A percentile compares a stretch with the other conserved stretches of the same genome.
phyloP scores from a whole-genome alignment of 306 rosid species.

The Coriaria nepalensis region DNA sequence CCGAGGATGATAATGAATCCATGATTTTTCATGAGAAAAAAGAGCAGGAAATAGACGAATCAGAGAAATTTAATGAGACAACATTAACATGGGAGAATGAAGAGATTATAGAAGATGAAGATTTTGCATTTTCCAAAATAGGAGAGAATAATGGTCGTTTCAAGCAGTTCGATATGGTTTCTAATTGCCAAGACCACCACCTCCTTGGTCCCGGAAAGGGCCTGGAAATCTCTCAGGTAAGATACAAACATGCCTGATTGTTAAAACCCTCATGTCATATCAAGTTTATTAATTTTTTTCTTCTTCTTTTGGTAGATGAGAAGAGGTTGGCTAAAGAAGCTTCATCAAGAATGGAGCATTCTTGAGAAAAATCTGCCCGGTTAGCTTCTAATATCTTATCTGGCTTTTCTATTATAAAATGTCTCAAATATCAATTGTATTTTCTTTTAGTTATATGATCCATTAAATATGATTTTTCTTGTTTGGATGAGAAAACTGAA shows the following conservation, averaged over 20 bases:
- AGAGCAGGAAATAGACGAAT: slow-evolving; percentile 9
- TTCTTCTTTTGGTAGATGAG: slow-evolving; percentile 27
- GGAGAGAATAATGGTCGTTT: neutral
- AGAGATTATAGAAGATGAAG: slow-evolving; percentile 14
- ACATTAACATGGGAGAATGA: slow-evolving; percentile 12
- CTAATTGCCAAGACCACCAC: slow-evolving; percentile 68
- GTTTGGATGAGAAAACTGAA: neutral
- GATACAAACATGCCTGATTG: no score
- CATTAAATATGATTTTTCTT: no score
- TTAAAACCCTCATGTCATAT: no score
- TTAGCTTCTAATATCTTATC: slow-evolving; percentile 15
- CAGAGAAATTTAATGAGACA: no score
- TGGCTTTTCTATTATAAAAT: no score
- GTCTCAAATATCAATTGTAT: no score
- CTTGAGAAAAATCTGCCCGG: slow-evolving; percentile 85
- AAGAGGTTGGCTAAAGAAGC: slow-evolving; percentile 73
- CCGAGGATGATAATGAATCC: slow-evolving; percentile 38
- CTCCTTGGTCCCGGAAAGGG: slow-evolving; percentile 41
- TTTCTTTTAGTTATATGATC: no score
- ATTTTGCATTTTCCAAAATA: slow-evolving; percentile 18
- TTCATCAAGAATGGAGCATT: slow-evolving; percentile 87
- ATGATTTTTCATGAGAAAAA: slow-evolving; percentile 27
- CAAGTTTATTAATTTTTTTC: neutral
- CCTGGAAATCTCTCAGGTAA: slow-evolving; percentile 8
- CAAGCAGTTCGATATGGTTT: slow-evolving; percentile 55